phyloP scores from a whole-genome alignment of 768 basidiomycete genomes.

The Rubroboletus pulcherrimus region DNA sequence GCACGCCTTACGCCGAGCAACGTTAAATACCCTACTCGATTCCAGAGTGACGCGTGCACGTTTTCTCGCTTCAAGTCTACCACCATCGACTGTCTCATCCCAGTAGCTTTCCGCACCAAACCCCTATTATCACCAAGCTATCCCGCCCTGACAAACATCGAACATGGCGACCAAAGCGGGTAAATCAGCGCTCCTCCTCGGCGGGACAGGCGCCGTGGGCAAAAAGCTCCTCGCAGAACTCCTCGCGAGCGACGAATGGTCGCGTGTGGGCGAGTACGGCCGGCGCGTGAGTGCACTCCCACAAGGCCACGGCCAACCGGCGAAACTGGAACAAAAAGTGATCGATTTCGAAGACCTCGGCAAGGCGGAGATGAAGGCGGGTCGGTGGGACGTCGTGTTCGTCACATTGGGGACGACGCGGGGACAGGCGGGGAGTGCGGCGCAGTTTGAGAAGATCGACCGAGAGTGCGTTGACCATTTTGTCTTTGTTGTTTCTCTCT shows the following conservation, averaged over 20 bases:
- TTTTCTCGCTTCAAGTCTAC: too few relatives aligned
- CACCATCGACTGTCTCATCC: too few relatives aligned
- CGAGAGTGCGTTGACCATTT: slow-evolving; percentile 48
- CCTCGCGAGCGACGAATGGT: slow-evolving; percentile 51
- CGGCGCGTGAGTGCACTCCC: slow-evolving; percentile 51
- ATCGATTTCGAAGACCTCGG: slow-evolving; percentile 68
- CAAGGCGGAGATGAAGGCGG: slow-evolving; percentile 46
- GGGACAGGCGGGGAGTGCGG: slow-evolving; percentile 56
- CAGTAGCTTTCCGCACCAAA: too few relatives aligned
- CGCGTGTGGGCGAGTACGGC: slow-evolving; percentile 67
- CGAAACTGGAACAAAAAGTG: slow-evolving; percentile 64
- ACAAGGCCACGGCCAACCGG: slow-evolving; percentile 33
- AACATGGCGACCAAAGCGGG: background rate
- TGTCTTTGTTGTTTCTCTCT: background rate
- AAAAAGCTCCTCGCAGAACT: slow-evolving; percentile 57
- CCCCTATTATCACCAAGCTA: too few relatives aligned
- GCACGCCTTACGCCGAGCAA: too few relatives aligned
- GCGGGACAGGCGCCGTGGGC: slow-evolving; percentile 72
- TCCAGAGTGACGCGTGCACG: too few relatives aligned
- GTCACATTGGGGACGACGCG: slow-evolving; percentile 71
- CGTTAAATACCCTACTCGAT: too few relatives aligned
- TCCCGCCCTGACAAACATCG: too few relatives aligned
- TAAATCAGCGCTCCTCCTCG: slow-evolving; percentile 63
- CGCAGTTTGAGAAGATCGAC: slow-evolving; percentile 73
- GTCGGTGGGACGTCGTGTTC: slow-evolving; percentile 72